Conservation (phyloP, 2,329 filamentous ascomycete genomes). For the Lecanicillium sp. region DNA sequence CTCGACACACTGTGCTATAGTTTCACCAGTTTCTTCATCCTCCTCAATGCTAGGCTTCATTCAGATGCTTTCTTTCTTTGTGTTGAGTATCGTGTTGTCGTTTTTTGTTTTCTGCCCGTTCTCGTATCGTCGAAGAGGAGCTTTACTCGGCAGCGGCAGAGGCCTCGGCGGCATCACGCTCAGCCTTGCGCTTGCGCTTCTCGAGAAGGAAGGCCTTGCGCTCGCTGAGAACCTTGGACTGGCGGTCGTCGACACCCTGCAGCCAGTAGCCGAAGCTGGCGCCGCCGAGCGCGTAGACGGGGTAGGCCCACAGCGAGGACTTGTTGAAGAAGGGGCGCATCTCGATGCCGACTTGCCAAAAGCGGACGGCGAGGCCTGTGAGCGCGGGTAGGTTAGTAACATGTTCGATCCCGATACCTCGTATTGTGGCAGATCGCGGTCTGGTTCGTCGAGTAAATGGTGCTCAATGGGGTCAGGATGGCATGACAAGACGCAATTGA, state of each 20-base stretch:
- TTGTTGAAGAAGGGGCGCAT: conserved; percentile 91
- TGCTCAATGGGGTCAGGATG: neutral
- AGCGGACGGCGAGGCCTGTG: conserved; percentile 81
- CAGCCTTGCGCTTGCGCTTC: conserved; percentile 69
- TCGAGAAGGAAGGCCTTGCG: conserved; percentile 77
- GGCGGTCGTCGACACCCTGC: conserved; percentile 78
- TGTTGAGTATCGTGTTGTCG: neutral
- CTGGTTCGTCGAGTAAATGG: neutral
- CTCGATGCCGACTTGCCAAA: conserved; percentile 97
- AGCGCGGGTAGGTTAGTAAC: neutral
- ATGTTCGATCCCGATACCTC: too few relatives aligned
- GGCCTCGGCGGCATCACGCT: conserved; percentile 32
- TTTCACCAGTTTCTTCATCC: neutral
- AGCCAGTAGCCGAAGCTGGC: conserved; percentile 97
- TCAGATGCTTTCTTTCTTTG: conserved; percentile 8
- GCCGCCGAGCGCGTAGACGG: conserved; percentile 77
- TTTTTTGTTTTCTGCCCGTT: conserved; percentile 13
- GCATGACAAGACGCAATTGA: too few relatives aligned
- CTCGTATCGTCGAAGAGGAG: neutral
- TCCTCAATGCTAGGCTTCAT: neutral
- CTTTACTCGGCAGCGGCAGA: conserved; percentile 21
- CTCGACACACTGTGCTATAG: neutral
- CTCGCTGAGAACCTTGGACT: conserved; percentile 69
- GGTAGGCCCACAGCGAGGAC: conserved; percentile 84
- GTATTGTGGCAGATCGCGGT: neutral